Evolutionary conservation across 345 rosid genomes (phyloP).

Genomic region (Eutrema yunnanense): DNA sequence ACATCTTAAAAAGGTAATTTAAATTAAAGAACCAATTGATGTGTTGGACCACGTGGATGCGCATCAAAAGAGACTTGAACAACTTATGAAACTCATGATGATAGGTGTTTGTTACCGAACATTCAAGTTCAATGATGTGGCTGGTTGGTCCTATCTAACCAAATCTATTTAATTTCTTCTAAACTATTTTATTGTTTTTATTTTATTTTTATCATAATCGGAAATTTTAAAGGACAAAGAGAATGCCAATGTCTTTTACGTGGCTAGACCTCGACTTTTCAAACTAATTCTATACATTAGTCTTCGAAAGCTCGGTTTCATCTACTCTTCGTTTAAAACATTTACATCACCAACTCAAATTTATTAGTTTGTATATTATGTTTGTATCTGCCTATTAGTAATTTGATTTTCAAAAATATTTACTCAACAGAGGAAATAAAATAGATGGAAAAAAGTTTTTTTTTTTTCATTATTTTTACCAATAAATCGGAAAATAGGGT

Average conservation of each 20-base stretch:
- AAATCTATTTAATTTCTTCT: background rate
- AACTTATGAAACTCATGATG: slow-evolving; percentile 11
- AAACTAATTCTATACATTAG: background rate
- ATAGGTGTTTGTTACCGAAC: slow-evolving; percentile 24
- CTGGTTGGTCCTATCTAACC: slow-evolving; percentile 1
- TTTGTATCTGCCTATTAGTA: background rate
- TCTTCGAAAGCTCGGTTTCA: slow-evolving; percentile 19
- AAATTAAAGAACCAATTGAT: background rate
- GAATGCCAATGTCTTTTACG: slow-evolving; percentile 1
- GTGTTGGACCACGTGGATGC: slow-evolving; percentile 24
- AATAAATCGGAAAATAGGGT: too few species aligned
- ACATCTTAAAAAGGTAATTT: too few species aligned
- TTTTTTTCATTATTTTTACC: too few species aligned
- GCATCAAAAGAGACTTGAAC: slow-evolving; percentile 14
- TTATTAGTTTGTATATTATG: background rate
- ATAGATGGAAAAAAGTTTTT: too few species aligned
- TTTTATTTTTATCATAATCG: background rate
- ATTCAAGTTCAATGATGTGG: slow-evolving; percentile 26
- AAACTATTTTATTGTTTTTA: background rate
- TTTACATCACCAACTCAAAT: background rate
- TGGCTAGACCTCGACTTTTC: slow-evolving; percentile 19
- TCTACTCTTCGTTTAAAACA: background rate
- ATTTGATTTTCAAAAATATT: too few species aligned
- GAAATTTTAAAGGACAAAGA: background rate
- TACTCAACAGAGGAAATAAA: too few species aligned